Percentiles rank a stretch among this genome's conserved stretches.
Evolutionary conservation across 2,329 filamentous ascomycete genomes (phyloP).

Genomic region (Fusarium bulbicola): DNA sequence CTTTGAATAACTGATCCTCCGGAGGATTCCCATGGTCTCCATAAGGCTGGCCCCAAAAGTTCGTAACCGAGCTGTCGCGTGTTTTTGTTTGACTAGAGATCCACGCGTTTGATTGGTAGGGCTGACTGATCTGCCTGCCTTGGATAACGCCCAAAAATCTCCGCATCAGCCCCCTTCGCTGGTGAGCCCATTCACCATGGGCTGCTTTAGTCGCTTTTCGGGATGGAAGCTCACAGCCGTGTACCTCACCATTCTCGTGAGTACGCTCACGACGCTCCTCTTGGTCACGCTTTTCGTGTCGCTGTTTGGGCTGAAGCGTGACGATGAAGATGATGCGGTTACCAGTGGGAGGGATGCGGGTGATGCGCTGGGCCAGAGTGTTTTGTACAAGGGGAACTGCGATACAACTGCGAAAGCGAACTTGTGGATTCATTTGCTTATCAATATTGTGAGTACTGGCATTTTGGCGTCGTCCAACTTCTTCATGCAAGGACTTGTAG

Average conservation of each 20-base stretch:
- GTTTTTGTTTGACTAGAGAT: background rate
- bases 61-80: background rate
- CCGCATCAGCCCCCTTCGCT: background rate
- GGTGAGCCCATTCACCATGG: background rate
- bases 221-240: conserved; percentile 26
- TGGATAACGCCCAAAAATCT: background rate
- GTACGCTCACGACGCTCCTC: conserved; percentile 1
- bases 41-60: background rate
- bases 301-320: background rate
- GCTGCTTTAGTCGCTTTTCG: conserved; percentile 5
- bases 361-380: conserved; percentile 4
- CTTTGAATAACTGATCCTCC: background rate
- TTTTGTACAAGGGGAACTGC: conserved; percentile 2
- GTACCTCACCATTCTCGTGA: conserved; percentile 9
- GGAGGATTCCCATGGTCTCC: background rate
- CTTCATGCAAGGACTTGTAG: conserved; percentile 48
- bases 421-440: conserved; percentile 25
- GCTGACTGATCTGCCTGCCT: background rate
- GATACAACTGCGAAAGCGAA: background rate
- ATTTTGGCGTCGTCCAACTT: conserved; percentile 49
- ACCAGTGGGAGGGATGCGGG: fast-evolving
- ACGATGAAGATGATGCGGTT: fast-evolving
- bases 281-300: conserved; percentile 15
- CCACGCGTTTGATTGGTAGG: conserved; percentile 1
- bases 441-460: conserved; percentile 36